Percentiles rank a stretch among this genome's conserved stretches.
Evolutionary conservation across 352 stramenopile species (phyloP).

Genomic region (Pythium brachiatum): DNA sequence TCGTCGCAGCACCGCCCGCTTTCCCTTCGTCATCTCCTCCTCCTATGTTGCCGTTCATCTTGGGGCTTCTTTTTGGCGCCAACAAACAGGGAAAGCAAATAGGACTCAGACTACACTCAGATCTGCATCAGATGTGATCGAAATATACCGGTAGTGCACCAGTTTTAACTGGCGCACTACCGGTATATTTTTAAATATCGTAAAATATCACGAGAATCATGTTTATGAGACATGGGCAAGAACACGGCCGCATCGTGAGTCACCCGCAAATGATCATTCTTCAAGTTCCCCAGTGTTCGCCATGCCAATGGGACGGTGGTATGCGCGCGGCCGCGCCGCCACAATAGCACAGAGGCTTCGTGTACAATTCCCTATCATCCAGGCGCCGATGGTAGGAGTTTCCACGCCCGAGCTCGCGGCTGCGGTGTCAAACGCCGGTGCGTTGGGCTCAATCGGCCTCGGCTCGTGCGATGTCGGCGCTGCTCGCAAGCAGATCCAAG

Average conservation of each 20-base stretch:
- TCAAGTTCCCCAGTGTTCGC: neutral
- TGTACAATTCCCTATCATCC: conserved; percentile 31
- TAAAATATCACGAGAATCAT: too few species aligned
- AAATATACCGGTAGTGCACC: too few species aligned
- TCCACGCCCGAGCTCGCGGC: conserved; percentile 37
- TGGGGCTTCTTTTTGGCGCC: conserved; percentile 6
- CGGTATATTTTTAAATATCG: too few species aligned
- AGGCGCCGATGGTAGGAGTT: conserved; percentile 53
- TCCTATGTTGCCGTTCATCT: conserved; percentile 2
- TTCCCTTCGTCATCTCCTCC: neutral
- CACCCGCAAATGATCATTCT: neutral
- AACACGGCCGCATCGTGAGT: too few species aligned
- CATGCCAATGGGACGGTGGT: conserved; percentile 3
- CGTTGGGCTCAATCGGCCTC: conserved; percentile 49
- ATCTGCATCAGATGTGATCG: too few species aligned
- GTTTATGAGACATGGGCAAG: neutral
- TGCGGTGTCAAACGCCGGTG: conserved; percentile 38
- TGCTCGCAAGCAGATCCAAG: conserved; percentile 32
- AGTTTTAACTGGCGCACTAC: too few species aligned
- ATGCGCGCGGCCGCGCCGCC: conserved; percentile 7
- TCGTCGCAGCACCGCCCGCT: neutral
- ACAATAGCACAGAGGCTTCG: conserved; percentile 22
- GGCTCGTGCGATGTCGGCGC: conserved; percentile 26
- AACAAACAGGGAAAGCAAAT: neutral
- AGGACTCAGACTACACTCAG: neutral